Evolutionary conservation across 768 basidiomycete genomes (phyloP).

Genomic region (Steccherinum ochraceum): DNA sequence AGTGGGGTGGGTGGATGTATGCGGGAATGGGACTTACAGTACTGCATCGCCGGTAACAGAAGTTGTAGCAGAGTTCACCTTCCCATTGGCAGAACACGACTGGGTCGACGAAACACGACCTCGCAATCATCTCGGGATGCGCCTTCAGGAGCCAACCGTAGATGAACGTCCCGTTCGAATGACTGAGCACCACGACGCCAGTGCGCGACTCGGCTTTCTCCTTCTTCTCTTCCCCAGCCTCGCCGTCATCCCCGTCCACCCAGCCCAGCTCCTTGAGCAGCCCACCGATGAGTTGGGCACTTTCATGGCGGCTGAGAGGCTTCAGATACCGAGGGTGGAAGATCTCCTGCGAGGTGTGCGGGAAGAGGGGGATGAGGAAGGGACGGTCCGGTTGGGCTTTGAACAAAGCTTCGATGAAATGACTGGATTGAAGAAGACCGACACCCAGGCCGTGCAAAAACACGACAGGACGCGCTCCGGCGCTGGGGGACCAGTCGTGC

Average conservation of each 20-base stretch:
- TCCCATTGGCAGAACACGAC: conserved; percentile 92
- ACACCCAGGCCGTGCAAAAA: conserved; percentile 89
- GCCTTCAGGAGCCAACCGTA: too few relatives aligned
- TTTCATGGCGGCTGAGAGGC: conserved; percentile 61
- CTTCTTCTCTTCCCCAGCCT: conserved; percentile 13
- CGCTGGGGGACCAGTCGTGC: conserved; percentile 49
- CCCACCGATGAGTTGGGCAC: conserved; percentile 46
- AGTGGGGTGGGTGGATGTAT: not conserved
- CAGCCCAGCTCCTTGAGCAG: conserved; percentile 62
- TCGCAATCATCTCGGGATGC: conserved; percentile 61
- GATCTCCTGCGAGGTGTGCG: conserved; percentile 80
- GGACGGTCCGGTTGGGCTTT: conserved; percentile 58
- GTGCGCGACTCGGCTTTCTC: conserved; percentile 19
- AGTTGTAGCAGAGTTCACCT: conserved; percentile 41
- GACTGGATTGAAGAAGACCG: conserved; percentile 68
- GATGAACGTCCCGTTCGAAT: conserved; percentile 72
- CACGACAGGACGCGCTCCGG: conserved; percentile 62
- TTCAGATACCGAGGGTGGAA: conserved; percentile 69
- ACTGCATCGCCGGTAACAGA: too few relatives aligned
- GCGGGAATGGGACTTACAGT: too few relatives aligned
- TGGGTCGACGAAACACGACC: conserved; percentile 90
- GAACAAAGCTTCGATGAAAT: conserved; percentile 53
- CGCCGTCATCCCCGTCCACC: conserved; percentile 28
- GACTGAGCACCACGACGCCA: conserved; percentile 76
- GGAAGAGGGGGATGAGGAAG: conserved; percentile 72